Percentiles rank a stretch among this genome's conserved stretches.
phyloP scores from a whole-genome alignment of 2,329 filamentous ascomycete genomes.

The Dothideomycetes sp. region DNA sequence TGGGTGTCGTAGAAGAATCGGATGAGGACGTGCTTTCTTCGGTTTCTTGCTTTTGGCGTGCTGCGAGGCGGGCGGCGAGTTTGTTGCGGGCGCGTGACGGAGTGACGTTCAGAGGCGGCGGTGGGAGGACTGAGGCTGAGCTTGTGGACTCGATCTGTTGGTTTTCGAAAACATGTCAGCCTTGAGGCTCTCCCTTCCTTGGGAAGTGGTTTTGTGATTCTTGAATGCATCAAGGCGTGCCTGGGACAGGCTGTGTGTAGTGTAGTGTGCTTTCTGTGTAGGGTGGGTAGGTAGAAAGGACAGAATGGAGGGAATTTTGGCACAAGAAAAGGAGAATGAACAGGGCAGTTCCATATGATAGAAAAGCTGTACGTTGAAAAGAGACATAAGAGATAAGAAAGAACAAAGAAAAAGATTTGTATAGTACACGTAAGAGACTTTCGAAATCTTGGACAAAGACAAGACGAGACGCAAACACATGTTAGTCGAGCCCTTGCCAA shows the following conservation, averaged over 20 bases:
- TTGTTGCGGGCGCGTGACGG: slow-evolving; percentile 81
- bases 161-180: neutral
- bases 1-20: slow-evolving; percentile 14
- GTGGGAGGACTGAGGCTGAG: slow-evolving; percentile 3
- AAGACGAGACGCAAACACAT: neutral
- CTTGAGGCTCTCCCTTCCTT: neutral
- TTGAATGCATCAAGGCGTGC: slow-evolving; percentile 1
- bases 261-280: neutral
- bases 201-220: neutral
- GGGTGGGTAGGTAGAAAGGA: neutral
- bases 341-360: no score
- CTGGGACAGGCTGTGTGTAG: slow-evolving; percentile 1
- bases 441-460: neutral
- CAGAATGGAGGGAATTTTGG: neutral
- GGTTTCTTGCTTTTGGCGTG: slow-evolving; percentile 37
- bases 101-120: slow-evolving; percentile 69
- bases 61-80: slow-evolving; percentile 70
- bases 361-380: no score
- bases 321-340: neutral
- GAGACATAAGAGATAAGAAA: neutral
- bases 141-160: slow-evolving; percentile 5
- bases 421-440: slow-evolving; percentile 9
- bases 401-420: slow-evolving; percentile 5
- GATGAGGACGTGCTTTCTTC: slow-evolving; percentile 23
- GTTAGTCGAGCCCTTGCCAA: no score